A percentile compares a stretch with the other conserved stretches of the same genome.
These are phyloP conservation scores for Mollisiaceae sp. DNA, from an alignment of 2,329 filamentous ascomycete genomes.

Conservation along the genomic window DNA sequence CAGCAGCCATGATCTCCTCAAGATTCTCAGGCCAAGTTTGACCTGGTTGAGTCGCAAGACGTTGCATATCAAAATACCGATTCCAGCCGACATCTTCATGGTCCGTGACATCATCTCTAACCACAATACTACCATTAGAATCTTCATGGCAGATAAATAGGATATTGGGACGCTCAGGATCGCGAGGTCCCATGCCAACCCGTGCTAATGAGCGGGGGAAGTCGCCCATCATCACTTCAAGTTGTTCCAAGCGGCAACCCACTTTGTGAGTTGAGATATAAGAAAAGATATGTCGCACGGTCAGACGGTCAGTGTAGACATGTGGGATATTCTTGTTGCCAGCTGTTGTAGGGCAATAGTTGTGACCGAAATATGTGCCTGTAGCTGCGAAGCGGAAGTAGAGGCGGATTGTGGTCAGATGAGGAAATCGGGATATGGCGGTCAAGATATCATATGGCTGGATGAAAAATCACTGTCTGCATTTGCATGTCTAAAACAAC, in stretches of 20 bases:
- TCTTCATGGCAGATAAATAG: conserved; percentile 1
- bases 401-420: not conserved
- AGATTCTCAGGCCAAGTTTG: conserved; percentile 1
- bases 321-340: not conserved
- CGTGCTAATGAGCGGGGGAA: not conserved
- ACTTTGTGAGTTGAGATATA: not conserved
- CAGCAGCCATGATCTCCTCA: not conserved
- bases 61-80: not conserved
- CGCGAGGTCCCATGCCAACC: not conserved
- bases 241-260: not conserved
- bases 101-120: conserved; percentile 1
- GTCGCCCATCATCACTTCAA: conserved; percentile 10
- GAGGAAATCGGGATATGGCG: conserved; percentile 10
- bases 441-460: conserved; percentile 8
- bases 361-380: not conserved
- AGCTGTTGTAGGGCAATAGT: not conserved
- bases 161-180: not conserved
- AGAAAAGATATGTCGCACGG: not conserved
- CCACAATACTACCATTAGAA: not conserved
- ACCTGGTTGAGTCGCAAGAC: not conserved
- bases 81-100: not conserved
- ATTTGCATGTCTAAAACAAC: not conserved
- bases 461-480: not conserved
- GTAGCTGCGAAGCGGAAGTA: not conserved
- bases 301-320: conserved; percentile 10